Evolutionary conservation across 345 rosid species (phyloP).

Genomic region (Eucalyptus lansdowneana): DNA sequence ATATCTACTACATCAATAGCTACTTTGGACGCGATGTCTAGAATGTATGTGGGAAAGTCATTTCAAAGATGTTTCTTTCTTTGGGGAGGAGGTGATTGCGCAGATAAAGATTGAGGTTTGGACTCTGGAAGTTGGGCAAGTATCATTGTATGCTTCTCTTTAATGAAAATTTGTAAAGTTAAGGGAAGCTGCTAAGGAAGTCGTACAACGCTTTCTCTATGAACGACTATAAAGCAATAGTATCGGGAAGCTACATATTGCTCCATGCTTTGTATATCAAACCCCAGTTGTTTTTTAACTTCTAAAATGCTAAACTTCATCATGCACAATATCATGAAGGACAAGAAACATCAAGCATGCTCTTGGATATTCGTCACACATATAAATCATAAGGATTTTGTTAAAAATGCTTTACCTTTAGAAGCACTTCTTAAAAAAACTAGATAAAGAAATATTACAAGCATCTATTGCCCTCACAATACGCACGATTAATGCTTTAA

Average conservation of each 20-base stretch:
- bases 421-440: neutral
- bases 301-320: neutral
- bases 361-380: neutral
- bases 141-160: neutral
- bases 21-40: neutral
- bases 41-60: neutral
- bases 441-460: neutral
- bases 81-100: neutral
- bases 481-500: neutral
- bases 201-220: neutral
- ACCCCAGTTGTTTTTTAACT: neutral
- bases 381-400: neutral
- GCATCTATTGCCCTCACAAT: neutral
- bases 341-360: neutral
- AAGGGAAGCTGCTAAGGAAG: neutral
- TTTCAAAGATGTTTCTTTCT: neutral
- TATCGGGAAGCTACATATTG: neutral
- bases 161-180: neutral
- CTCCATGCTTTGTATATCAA: neutral
- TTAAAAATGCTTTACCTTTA: neutral
- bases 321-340: neutral
- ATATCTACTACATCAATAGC: neutral
- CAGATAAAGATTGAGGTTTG: neutral
- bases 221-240: neutral
- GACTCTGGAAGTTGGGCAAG: neutral